Percentiles rank a stretch among this genome's conserved stretches.
phyloP scores from a whole-genome alignment of 129 eudicot species.

The Silybum marianum region DNA sequence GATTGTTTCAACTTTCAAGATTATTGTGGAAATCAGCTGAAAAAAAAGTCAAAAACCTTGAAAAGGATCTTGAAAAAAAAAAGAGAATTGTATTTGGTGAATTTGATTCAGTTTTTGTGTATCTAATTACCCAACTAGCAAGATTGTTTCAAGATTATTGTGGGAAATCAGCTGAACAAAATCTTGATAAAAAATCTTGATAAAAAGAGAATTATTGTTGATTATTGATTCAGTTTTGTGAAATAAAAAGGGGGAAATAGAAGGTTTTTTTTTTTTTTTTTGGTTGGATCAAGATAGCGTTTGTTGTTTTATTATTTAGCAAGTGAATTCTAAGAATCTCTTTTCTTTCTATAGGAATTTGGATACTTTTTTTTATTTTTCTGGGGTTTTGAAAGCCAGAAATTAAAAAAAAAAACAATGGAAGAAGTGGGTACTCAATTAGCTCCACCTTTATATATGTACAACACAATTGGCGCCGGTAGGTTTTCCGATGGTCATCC shows the following conservation, averaged over 20 bases:
- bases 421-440: constrained; percentile 86
- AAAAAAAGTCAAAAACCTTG: neutral
- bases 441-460: constrained; percentile 64
- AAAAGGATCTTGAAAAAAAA: neutral
- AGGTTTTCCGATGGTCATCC: constrained; percentile 45
- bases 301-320: constrained; percentile 10
- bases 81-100: neutral
- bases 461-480: constrained; percentile 47
- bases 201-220: neutral
- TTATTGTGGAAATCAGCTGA: neutral
- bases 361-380: constrained; percentile 10
- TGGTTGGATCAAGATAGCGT: constrained; percentile 14
- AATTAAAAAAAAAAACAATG: constrained; percentile 41
- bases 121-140: neutral
- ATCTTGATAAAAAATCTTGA: neutral
- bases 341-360: constrained; percentile 18
- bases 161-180: constrained; percentile 7
- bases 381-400: neutral
- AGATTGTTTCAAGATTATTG: constrained; percentile 1
- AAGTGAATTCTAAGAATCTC: constrained; percentile 11
- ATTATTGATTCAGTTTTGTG: constrained; percentile 7
- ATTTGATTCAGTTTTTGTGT: neutral
- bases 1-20: constrained; percentile 1
- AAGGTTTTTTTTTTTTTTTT: neutral
- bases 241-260: constrained; percentile 3